Evolutionary conservation across 1,284 basidiomycete genomes (phyloP).

Genomic region (Sporisorium graminicola): DNA sequence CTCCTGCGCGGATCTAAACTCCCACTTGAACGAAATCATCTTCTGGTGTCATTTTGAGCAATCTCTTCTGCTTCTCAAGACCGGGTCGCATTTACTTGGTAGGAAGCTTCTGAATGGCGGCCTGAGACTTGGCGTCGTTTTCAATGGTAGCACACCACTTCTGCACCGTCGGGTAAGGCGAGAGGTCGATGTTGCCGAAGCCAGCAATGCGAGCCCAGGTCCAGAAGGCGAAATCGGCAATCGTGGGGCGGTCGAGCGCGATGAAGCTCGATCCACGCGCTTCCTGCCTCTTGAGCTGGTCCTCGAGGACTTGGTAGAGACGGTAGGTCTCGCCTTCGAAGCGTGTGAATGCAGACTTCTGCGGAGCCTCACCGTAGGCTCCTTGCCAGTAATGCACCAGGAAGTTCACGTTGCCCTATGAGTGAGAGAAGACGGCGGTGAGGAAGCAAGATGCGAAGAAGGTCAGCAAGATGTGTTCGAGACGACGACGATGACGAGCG

Average conservation of each 20-base stretch:
- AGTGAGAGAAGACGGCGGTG: too few species aligned
- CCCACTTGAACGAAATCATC: too few species aligned
- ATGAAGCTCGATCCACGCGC: conserved; percentile 54
- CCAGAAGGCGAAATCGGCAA: conserved; percentile 63
- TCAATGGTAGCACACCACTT: conserved; percentile 53
- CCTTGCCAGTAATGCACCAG: conserved; percentile 32
- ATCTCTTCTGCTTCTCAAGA: too few species aligned
- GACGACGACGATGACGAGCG: too few species aligned
- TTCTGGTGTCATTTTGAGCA: too few species aligned
- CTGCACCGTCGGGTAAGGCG: conserved; percentile 53
- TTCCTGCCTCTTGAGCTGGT: conserved; percentile 52
- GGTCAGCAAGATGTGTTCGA: too few species aligned
- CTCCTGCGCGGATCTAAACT: too few species aligned
- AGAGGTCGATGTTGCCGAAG: conserved; percentile 58
- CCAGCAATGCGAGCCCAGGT: conserved; percentile 49
- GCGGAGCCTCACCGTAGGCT: conserved; percentile 50
- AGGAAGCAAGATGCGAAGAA: too few species aligned
- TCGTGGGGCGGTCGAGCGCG: conserved; percentile 60
- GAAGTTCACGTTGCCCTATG: too few species aligned
- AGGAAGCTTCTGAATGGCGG: conserved; percentile 53
- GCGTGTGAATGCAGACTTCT: conserved; percentile 51
- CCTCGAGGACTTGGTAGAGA: conserved; percentile 59
- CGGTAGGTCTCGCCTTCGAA: conserved; percentile 60
- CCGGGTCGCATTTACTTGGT: conserved; percentile 30
- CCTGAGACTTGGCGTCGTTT: conserved; percentile 48